Conservation (phyloP, 768 basidiomycete genomes). For the Lentinula guzmanii region DNA sequence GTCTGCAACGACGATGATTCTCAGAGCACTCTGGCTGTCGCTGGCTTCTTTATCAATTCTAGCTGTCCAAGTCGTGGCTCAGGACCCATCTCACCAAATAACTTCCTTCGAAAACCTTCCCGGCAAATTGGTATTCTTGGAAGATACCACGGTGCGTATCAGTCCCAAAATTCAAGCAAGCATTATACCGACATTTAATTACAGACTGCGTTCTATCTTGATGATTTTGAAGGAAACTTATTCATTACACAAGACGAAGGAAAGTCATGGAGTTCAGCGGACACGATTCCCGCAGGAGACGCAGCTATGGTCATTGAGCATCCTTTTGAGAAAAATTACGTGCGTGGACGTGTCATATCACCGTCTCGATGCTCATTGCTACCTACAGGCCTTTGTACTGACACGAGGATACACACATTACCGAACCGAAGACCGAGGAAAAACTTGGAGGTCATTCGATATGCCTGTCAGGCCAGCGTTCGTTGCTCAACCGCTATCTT, state of each 20-base stretch:
- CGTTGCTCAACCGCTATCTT: constrained; percentile 65
- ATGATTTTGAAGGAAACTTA: constrained; percentile 59
- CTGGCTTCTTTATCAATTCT: neutral
- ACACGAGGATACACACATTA: constrained; percentile 75
- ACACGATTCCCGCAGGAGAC: constrained; percentile 48
- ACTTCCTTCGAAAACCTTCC: constrained; percentile 68
- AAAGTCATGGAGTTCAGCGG: constrained; percentile 50
- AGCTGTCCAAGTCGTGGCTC: constrained; percentile 17
- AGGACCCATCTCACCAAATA: constrained; percentile 42
- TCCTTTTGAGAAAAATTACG: constrained; percentile 71
- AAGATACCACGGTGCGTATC: constrained; percentile 77
- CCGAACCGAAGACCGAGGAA: constrained; percentile 82
- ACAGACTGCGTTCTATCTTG: constrained; percentile 73
- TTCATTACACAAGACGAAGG: constrained; percentile 87
- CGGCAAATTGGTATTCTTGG: constrained; percentile 81
- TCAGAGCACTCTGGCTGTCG: constrained; percentile 1
- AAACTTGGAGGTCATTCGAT: constrained; percentile 79
- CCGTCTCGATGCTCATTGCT: neutral
- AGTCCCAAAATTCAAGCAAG: neutral
- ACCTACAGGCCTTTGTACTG: constrained; percentile 75
- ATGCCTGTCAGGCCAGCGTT: constrained; percentile 56
- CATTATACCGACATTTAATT: constrained; percentile 5
- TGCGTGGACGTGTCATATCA: constrained; percentile 16
- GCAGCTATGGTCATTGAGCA: constrained; percentile 78
- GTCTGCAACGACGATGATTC: constrained; percentile 5